Percentiles rank a stretch among this genome's conserved stretches.
Evolutionary conservation across 2,329 filamentous ascomycete species (phyloP).

Genomic region (Paracamarosporium sp.): DNA sequence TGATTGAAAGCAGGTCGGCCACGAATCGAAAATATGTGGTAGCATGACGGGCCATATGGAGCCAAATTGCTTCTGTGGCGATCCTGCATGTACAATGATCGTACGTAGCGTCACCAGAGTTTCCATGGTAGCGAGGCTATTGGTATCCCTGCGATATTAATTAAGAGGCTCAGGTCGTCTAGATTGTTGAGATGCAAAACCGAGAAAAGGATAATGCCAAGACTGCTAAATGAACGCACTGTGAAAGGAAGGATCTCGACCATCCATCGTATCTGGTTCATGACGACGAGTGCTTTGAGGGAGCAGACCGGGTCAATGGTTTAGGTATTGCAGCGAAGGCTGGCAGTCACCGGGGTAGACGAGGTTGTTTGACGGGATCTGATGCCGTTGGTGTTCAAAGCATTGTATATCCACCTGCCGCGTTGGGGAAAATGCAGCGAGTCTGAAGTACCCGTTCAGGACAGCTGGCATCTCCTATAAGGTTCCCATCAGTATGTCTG

Average conservation of each 20-base stretch:
- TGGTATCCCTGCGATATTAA: conserved; percentile 8
- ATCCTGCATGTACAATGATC: conserved; percentile 16
- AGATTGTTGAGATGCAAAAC: conserved; percentile 3
- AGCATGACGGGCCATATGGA: conserved; percentile 19
- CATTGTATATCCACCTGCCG: neutral
- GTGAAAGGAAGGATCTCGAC: conserved; percentile 2
- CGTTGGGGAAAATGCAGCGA: neutral
- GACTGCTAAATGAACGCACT: conserved; percentile 5
- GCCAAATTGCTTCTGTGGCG: conserved; percentile 22
- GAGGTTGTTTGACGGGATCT: neutral
- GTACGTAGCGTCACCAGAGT: conserved; percentile 9
- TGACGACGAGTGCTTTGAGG: conserved; percentile 1
- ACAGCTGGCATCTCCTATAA: neutral
- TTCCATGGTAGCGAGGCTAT: conserved; percentile 8
- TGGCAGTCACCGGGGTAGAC: conserved; percentile 4
- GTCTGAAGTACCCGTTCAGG: neutral
- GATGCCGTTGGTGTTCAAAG: neutral
- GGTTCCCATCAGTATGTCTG: neutral
- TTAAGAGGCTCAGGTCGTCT: conserved; percentile 1
- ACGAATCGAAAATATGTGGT: conserved; percentile 27
- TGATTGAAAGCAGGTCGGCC: conserved; percentile 28
- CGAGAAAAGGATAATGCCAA: conserved; percentile 6
- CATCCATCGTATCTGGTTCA: conserved; percentile 2
- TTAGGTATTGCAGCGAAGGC: conserved; percentile 6
- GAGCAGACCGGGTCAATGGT: conserved; percentile 18